A percentile compares a stretch with the other conserved stretches of the same genome.
Conservation (phyloP, 2,329 filamentous ascomycete genomes). For the Cercospora sp. region DNA sequence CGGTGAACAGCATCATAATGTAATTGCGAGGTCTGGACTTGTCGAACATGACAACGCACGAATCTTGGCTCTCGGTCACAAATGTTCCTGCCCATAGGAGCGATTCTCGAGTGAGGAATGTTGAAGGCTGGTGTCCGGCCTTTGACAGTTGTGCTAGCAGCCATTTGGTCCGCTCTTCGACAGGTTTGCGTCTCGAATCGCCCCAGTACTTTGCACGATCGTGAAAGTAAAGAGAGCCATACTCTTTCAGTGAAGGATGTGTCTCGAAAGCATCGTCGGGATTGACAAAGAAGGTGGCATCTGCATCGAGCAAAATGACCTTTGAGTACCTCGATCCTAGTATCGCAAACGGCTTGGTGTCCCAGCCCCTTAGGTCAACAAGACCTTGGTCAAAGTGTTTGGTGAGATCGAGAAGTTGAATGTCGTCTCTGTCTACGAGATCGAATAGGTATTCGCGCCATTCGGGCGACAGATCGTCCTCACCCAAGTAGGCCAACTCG, state of each 20-base stretch:
- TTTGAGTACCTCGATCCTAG: background rate
- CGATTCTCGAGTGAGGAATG: background rate
- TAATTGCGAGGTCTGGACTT: background rate
- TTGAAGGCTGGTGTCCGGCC: background rate
- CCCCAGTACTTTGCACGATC: background rate
- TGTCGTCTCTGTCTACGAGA: background rate
- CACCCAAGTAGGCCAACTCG: background rate
- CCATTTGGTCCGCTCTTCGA: background rate
- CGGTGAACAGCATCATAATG: background rate
- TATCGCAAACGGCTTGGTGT: background rate
- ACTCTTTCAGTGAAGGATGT: background rate
- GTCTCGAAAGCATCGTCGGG: background rate
- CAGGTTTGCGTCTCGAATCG: background rate
- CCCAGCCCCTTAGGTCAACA: background rate
- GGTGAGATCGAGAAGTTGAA: background rate
- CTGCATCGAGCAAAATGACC: background rate
- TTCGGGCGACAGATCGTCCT: background rate
- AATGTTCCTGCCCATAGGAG: background rate
- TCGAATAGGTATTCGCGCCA: background rate
- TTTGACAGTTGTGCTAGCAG: background rate
- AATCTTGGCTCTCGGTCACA: background rate
- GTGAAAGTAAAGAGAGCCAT: background rate
- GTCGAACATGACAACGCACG: background rate
- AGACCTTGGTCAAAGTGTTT: background rate
- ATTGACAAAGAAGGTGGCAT: background rate